Base-by-base conservation (phyloP, 2,329 filamentous ascomycete genomes). In the Colletotrichum phormii region DNA sequence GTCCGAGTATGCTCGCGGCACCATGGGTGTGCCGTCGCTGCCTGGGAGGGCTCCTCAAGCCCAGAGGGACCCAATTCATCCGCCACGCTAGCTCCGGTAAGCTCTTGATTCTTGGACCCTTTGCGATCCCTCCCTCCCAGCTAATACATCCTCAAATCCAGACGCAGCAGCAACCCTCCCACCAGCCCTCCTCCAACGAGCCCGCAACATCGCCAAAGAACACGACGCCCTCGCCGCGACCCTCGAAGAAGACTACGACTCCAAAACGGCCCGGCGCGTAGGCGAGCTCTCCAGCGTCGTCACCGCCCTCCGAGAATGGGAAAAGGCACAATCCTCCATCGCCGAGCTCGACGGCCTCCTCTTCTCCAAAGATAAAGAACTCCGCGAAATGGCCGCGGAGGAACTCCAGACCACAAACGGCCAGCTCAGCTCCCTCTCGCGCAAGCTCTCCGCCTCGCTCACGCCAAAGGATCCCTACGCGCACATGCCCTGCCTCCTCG, bases 381-480 rank as follows among this genome's bases (percentile, higher is more conserved):
- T 99, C 64, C 90, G 92, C 12, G 87, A 91, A 9, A 88, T 99
- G 65, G 91, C 97, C 12, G 84, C 88, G n/a, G 95, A 97, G 75
- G 97, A 99, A 80, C 87, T 98, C 9, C 84, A 86, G n/a, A 82
- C 88, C 3, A 95, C 94, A 12, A 85, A 88, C 18, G 83, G 87
- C 6, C 86, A 89, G 71, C 88, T 98, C 29, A 86, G 88, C 3
- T 80, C 83, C 0, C 88, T 97, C 31, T 91, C 91, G 0, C 87
- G 87, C 49, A 89, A 89, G 46, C 88, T 99, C 55, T 94, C 94
- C 31, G 90, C 89, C 26, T 91, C 93, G 58, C 88, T 99, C 65
- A 93, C 97, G 18, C 97, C 97, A 0, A 90, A 91, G 53, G 95
- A 99, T 81, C 94, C 95, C 3, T 99, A 98, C 80, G 94, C 94